Base-by-base conservation (phyloP, 2,329 filamentous ascomycete genomes). In the Reticulascus tulasneorum region DNA sequence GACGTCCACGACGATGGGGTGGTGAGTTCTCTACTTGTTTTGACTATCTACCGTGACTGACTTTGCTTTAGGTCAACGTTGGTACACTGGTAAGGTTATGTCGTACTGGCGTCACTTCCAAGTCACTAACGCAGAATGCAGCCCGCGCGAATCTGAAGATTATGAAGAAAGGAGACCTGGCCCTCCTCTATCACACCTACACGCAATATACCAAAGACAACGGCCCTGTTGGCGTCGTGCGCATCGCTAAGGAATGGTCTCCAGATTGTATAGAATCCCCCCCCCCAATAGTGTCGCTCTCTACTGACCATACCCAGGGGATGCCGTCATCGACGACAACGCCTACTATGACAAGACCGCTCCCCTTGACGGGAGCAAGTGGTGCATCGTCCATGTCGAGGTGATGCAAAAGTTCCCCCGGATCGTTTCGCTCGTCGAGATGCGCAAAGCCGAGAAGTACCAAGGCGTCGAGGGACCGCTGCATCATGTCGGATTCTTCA, bases 171-270 rank as follows among this genome's bases (percentile, higher is more conserved):
- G 90, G 90, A 33, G 93, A 98, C 55, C 71, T 89, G 21, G 90
- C 89, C 18, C 97, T 98, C 66, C 97, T 98, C 66, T 97, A 97
- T 57, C 91, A 96, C 62, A 94, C 86, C 29, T 94, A 93, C 52
- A n/a, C n/a, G n/a, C n/a, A n/a, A n/a, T n/a, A n/a, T n/a, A 93
- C 86, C 63, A 94, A 94, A 57, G 77, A 83, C 17, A 89, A 89
- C 0, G 91, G 86, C 3, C 87, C 97, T 30, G 88, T 83, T 2
- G 90, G 90, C 2, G 77, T 83, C 13, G 90, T 95, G 84, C 85
- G 93, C 52, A 85, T 98, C 45, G 89, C 93, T 12, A 73, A 78
- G 46, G 90, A 95, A 55, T 84, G 87, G 47, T 82, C 83, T 3
- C 75, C 86, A 8, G 93, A 98, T 52, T 64, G 84, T 86, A 64